Evolutionary conservation across 2,329 filamentous ascomycete genomes (phyloP).

Genomic region (Tolypocladium tundrense): DNA sequence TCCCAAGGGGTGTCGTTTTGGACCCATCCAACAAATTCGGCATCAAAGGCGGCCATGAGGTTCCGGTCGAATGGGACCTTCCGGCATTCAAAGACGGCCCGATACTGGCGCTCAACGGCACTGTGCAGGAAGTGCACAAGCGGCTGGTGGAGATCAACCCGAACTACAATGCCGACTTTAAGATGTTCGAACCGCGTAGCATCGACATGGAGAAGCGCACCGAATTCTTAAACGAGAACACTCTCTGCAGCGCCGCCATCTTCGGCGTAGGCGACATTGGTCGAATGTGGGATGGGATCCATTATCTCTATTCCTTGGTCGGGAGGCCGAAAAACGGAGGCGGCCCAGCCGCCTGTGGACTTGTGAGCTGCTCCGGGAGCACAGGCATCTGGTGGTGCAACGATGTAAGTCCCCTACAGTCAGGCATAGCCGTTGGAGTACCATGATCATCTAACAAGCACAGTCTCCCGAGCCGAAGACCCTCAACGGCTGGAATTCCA

Average conservation of each 20-base stretch:
- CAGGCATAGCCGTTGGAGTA: background rate
- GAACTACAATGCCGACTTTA: slow-evolving; percentile 8
- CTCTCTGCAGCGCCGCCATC: background rate
- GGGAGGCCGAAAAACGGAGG: background rate
- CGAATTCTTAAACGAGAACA: background rate
- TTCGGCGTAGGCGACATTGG: background rate
- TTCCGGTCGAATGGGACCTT: slow-evolving; percentile 8
- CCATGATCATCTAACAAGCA: background rate
- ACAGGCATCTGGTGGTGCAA: background rate
- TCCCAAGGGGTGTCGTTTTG: too few species aligned
- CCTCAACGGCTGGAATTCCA: background rate
- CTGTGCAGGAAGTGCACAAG: slow-evolving; percentile 7
- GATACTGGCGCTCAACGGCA: slow-evolving; percentile 6
- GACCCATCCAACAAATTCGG: too few species aligned
- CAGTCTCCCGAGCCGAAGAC: background rate
- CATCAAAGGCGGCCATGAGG: background rate
- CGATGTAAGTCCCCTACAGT: background rate
- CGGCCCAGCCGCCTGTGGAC: background rate
- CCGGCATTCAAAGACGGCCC: slow-evolving; percentile 4
- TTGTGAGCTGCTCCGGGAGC: background rate
- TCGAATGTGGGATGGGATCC: background rate
- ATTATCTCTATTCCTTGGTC: background rate
- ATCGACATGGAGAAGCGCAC: background rate
- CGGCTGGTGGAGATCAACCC: slow-evolving; percentile 7
- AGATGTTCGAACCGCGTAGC: background rate